Evolutionary conservation across 148 eudicot species (phyloP).

Genomic region (Limonium bicolor): DNA sequence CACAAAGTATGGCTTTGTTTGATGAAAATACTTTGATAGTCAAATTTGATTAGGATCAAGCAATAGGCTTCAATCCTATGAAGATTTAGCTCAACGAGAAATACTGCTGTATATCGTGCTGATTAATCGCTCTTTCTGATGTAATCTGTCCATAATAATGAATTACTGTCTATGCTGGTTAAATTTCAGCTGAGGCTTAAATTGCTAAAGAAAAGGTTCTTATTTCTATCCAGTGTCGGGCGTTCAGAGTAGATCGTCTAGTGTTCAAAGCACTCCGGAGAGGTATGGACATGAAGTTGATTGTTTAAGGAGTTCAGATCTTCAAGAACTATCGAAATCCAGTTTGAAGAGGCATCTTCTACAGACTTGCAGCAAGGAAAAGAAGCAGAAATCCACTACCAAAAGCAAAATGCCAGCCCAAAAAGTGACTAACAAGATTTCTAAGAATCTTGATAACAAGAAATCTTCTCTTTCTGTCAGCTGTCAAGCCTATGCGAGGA

Average conservation of each 20-base stretch:
- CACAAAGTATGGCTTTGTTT: no score
- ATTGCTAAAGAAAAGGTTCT: background rate
- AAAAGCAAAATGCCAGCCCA: slow-evolving; percentile 22
- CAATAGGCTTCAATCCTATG: no score
- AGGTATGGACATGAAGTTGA: slow-evolving; percentile 12
- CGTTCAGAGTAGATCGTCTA: slow-evolving; percentile 18
- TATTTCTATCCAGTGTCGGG: slow-evolving; percentile 11
- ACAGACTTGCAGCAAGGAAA: slow-evolving; percentile 9
- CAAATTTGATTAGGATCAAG: no score
- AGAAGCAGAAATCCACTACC: slow-evolving; percentile 13
- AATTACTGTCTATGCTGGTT: no score
- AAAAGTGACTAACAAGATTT: slow-evolving; percentile 13
- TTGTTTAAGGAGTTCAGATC: slow-evolving; percentile 19
- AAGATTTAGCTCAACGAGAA: no score
- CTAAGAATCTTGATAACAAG: slow-evolving; percentile 18
- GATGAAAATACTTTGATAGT: no score
- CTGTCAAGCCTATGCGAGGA: slow-evolving; percentile 12
- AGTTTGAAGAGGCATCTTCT: slow-evolving; percentile 14
- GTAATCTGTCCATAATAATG: no score
- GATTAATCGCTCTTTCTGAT: no score
- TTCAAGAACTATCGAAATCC: slow-evolving; percentile 14
- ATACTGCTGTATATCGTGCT: no score
- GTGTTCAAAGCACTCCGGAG: slow-evolving; percentile 23
- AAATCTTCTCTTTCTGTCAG: slow-evolving; percentile 13
- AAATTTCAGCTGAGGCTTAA: background rate